These are phyloP conservation scores for Botrytis galanthina DNA, from an alignment of 2,329 filamentous ascomycete genomes.

Conservation along the genomic window DNA sequence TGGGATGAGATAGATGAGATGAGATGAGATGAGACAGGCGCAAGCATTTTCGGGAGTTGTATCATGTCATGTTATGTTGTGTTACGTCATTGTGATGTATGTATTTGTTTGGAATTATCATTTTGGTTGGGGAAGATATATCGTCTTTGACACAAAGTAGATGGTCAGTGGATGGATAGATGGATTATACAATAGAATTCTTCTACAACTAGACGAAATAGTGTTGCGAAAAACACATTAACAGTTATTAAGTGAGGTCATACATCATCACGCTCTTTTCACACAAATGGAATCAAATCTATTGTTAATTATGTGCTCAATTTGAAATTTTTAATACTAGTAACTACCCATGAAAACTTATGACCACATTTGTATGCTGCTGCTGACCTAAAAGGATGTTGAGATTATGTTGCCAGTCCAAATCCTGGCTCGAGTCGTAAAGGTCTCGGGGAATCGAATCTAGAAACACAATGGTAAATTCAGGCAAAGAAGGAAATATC, in stretches of 20 bases:
- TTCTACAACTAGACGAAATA: not conserved
- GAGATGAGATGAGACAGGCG: not conserved
- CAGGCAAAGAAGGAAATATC: conserved; percentile 35
- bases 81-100: not conserved
- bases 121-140: not conserved
- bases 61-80: not conserved
- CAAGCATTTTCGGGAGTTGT: not conserved
- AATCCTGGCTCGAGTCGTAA: conserved; percentile 24
- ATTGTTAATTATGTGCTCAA: conserved; percentile 18
- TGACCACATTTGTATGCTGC: conserved; percentile 11
- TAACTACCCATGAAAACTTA: conserved; percentile 20
- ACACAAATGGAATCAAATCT: not conserved
- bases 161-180: not conserved
- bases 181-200: not conserved
- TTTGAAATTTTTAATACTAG: conserved; percentile 20
- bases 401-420: conserved; percentile 12
- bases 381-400: conserved; percentile 10
- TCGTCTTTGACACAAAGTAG: not conserved
- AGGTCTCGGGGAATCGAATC: conserved; percentile 32
- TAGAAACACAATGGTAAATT: conserved; percentile 38
- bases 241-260: not conserved
- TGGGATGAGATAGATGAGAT: not conserved
- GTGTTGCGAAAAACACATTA: not conserved
- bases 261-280: not conserved
- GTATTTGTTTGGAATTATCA: not conserved